Percentiles rank a stretch among this genome's conserved stretches.
Conservation (phyloP, 2,329 filamentous ascomycete genomes). For the Sporothrix globosa region DNA sequence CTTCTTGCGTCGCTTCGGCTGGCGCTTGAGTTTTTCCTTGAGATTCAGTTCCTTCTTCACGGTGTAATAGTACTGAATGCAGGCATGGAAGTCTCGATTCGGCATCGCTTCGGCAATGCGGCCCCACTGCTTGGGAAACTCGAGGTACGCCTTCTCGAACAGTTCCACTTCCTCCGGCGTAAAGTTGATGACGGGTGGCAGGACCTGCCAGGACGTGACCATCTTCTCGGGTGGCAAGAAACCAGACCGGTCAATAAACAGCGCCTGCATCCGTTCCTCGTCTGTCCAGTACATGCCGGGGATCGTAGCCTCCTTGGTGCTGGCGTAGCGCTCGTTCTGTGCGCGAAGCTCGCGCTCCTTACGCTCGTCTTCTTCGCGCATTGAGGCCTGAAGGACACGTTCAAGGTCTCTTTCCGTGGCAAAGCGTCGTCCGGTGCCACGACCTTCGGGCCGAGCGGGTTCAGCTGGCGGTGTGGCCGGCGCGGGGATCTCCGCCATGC, state of each 20-base stretch:
- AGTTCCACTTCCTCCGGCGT: constrained; percentile 68
- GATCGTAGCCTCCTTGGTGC: constrained; percentile 75
- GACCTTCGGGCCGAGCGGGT: constrained; percentile 61
- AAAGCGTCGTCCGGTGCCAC: constrained; percentile 59
- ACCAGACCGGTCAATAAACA: constrained; percentile 68
- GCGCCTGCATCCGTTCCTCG: constrained; percentile 60
- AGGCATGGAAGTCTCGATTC: constrained; percentile 72
- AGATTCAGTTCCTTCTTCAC: constrained; percentile 75
- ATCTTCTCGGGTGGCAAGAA: constrained; percentile 67
- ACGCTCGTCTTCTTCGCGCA: constrained; percentile 70
- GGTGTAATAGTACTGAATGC: constrained; percentile 84
- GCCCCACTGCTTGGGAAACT: constrained; percentile 81
- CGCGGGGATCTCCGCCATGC: constrained; percentile 44
- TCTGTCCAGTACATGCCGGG: constrained; percentile 69
- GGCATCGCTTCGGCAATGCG: constrained; percentile 70
- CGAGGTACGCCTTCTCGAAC: constrained; percentile 75
- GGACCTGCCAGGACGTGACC: constrained; percentile 70
- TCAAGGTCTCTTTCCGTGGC: constrained; percentile 75
- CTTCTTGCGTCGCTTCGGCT: constrained; percentile 62
- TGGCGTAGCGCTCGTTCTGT: constrained; percentile 70
- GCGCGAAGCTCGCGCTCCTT: constrained; percentile 67
- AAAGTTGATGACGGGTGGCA: constrained; percentile 75
- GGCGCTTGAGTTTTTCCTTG: constrained; percentile 73
- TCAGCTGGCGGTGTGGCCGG: constrained; percentile 47
- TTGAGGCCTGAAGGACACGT: constrained; percentile 71